Conservation (phyloP, 345 rosid genomes). For the Odontarrhena argentea region DNA sequence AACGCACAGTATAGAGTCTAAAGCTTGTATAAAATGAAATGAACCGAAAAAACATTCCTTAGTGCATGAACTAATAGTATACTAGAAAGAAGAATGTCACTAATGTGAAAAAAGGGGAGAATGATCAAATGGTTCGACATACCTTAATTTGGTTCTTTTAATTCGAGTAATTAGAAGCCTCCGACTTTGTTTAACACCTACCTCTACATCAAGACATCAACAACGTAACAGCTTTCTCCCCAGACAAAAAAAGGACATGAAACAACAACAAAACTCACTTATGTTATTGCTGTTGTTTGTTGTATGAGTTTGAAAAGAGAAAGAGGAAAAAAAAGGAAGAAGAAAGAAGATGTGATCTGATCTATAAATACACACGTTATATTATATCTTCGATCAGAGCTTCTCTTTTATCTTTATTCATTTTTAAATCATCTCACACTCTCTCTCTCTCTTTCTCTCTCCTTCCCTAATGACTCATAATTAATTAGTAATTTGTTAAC, state of each 20-base stretch:
- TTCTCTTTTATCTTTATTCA: constrained; percentile 28
- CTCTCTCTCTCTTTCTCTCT: constrained; percentile 10
- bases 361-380: constrained; percentile 26
- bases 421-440: constrained; percentile 12
- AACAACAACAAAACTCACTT: not conserved
- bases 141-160: constrained; percentile 24
- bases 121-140: constrained; percentile 22
- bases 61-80: not conserved
- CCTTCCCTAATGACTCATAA: not conserved
- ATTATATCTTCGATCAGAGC: constrained; percentile 27
- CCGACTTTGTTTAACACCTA: constrained; percentile 8
- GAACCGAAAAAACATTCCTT: not conserved
- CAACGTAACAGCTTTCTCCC: too few relatives aligned
- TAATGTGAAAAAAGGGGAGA: constrained; percentile 6
- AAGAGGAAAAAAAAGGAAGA: not conserved
- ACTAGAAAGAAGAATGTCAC: not conserved
- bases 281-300: not conserved
- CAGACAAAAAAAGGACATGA: too few relatives aligned
- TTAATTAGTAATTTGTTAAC: not conserved
- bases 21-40: not conserved
- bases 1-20: not conserved
- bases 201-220: constrained; percentile 22
- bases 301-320: constrained; percentile 1
- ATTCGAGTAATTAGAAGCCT: constrained; percentile 9
- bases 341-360: constrained; percentile 33